A percentile compares a stretch with the other conserved stretches of the same genome.
These are phyloP conservation scores for Candida railenensis DNA, from an alignment of 805 yeast species.

Conservation along the genomic window DNA sequence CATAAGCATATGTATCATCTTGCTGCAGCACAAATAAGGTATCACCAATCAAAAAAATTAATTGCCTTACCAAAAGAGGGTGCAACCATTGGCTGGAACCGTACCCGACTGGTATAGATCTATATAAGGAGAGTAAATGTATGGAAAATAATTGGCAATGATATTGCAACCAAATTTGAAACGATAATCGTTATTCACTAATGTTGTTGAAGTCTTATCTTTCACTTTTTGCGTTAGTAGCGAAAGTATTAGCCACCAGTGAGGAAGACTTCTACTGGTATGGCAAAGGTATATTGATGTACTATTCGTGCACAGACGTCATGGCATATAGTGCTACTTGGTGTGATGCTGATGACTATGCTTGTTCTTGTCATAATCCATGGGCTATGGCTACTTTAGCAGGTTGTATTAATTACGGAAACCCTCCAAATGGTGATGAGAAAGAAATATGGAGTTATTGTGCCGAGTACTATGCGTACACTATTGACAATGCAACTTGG, in stretches of 20 bases:
- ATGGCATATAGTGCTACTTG: constrained; percentile 6
- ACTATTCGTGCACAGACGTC: neutral
- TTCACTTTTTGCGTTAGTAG: neutral
- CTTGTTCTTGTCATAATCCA: constrained; percentile 24
- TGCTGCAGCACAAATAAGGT: neutral
- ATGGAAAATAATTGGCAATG: neutral
- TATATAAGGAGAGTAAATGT: neutral
- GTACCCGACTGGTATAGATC: neutral
- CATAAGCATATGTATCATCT: neutral
- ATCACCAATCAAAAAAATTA: neutral
- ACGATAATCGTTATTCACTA: neutral
- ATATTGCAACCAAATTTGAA: no score
- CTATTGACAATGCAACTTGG: constrained; percentile 17
- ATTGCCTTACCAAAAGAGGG: neutral
- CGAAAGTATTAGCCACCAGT: neutral
- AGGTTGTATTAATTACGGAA: constrained; percentile 21
- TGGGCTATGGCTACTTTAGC: constrained; percentile 29
- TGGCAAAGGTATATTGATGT: neutral
- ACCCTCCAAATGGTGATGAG: neutral
- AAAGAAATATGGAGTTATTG: neutral
- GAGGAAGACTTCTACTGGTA: neutral
- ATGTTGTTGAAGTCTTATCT: neutral
- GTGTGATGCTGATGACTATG: constrained; percentile 5
- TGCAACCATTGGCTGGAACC: neutral
- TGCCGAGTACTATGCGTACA: constrained; percentile 11